These are phyloP conservation scores for Leccinum boreale DNA, from an alignment of 768 basidiomycete genomes.

Conservation along the genomic window DNA sequence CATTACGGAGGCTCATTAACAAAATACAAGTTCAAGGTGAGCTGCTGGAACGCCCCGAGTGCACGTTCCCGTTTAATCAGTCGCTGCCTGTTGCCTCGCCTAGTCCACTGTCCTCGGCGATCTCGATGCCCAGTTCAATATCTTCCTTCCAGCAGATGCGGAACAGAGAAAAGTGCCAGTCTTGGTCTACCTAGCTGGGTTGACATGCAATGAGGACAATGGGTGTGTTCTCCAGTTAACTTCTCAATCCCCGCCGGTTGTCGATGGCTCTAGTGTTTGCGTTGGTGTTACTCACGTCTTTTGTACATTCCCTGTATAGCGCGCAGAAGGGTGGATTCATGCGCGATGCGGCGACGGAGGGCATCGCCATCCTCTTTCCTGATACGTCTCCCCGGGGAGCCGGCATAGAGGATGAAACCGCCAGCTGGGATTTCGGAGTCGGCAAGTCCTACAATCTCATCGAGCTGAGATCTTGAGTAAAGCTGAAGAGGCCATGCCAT, in stretches of 20 bases:
- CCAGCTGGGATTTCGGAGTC: conserved; percentile 88
- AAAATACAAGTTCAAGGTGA: conserved; percentile 85
- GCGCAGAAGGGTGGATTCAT: conserved; percentile 94
- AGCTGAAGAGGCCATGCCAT: neutral
- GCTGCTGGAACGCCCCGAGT: neutral
- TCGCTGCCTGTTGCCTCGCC: neutral
- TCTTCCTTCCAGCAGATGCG: conserved; percentile 76
- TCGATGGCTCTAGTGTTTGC: neutral
- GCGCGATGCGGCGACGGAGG: conserved; percentile 77
- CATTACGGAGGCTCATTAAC: conserved; percentile 75
- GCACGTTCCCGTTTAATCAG: neutral
- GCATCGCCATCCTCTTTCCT: conserved; percentile 86
- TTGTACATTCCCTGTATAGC: conserved; percentile 35
- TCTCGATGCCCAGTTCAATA: conserved; percentile 74
- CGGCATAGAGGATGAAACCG: conserved; percentile 74
- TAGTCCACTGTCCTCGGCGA: conserved; percentile 73
- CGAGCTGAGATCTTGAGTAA: neutral
- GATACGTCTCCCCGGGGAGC: conserved; percentile 96
- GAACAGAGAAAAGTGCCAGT: conserved; percentile 58
- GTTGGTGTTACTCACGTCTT: neutral
- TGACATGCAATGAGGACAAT: conserved; percentile 92
- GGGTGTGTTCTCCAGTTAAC: conserved; percentile 48
- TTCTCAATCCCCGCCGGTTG: neutral
- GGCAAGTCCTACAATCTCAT: conserved; percentile 38
- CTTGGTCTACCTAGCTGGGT: conserved; percentile 83